A percentile compares a stretch with the other conserved stretches of the same genome.
Evolutionary conservation across 164 flowering plant species (phyloP).

Genomic region (Magnolia changhungtana): DNA sequence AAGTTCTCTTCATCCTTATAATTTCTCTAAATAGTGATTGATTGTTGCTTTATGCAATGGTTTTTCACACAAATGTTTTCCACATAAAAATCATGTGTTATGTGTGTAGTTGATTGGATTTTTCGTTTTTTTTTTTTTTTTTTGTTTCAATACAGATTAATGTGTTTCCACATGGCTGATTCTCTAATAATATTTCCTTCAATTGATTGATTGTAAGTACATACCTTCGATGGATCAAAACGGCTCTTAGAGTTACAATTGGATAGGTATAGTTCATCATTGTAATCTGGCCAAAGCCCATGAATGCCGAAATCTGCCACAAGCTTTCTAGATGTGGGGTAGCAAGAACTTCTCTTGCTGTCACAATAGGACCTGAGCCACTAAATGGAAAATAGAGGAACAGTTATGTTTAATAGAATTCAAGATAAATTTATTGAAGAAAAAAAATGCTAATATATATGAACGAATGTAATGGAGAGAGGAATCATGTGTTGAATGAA

Average conservation of each 20-base stretch:
- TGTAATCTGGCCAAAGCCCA: constrained; percentile 47
- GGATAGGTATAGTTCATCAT: constrained; percentile 40
- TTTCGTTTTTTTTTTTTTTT: too few relatives aligned
- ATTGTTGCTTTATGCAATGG: too few relatives aligned
- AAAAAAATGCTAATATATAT: not conserved
- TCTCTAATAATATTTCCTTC: too few relatives aligned
- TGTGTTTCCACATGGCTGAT: too few relatives aligned
- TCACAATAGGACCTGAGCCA: constrained; percentile 44
- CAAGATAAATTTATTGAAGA: not conserved
- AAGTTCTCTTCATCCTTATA: too few relatives aligned
- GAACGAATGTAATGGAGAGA: not conserved
- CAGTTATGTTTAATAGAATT: not conserved
- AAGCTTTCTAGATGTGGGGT: constrained; percentile 41
- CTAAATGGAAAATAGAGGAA: constrained; percentile 7
- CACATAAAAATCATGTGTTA: too few relatives aligned
- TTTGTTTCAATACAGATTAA: too few relatives aligned
- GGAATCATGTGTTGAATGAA: constrained; percentile 38
- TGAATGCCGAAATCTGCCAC: constrained; percentile 28
- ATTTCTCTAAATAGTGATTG: too few relatives aligned
- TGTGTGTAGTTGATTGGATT: too few relatives aligned
- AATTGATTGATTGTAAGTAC: not conserved
- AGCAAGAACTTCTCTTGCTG: constrained; percentile 34
- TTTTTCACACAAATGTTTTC: too few relatives aligned
- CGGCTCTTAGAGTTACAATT: constrained; percentile 31
- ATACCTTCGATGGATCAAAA: constrained; percentile 24